These are phyloP conservation scores for Tubosaeta sp. DNA, from an alignment of 768 basidiomycete genomes.

Conservation along the genomic window DNA sequence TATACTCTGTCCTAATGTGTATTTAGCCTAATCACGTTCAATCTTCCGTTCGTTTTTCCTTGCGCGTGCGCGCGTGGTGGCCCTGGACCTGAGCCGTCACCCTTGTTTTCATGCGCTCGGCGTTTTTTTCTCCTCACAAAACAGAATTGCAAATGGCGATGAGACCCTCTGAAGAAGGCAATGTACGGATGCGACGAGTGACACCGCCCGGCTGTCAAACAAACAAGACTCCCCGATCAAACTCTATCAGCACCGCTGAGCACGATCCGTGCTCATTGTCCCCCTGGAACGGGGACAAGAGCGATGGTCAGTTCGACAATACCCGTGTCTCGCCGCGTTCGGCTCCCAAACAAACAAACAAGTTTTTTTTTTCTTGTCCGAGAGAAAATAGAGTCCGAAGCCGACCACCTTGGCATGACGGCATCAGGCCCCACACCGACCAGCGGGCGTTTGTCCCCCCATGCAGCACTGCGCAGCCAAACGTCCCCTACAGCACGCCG, in stretches of 20 bases:
- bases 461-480: too few relatives aligned
- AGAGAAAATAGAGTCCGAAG: too few relatives aligned
- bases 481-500: neutral
- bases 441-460: too few relatives aligned
- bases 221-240: neutral
- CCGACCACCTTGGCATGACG: too few relatives aligned
- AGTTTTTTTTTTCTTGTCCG: neutral
- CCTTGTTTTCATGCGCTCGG: neutral
- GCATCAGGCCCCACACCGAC: too few relatives aligned
- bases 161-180: too few relatives aligned
- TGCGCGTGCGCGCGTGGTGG: neutral
- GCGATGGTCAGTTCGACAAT: too few relatives aligned
- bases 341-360: too few relatives aligned
- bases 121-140: neutral
- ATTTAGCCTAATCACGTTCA: slow-evolving; percentile 23
- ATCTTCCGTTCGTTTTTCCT: neutral
- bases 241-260: neutral
- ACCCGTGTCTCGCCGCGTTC: too few relatives aligned
- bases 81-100: neutral
- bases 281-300: too few relatives aligned
- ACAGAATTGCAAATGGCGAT: neutral
- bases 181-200: too few relatives aligned
- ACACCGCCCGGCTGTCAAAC: too few relatives aligned
- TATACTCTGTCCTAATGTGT: slow-evolving; percentile 21
- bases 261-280: neutral